Conservation (phyloP, 441 rosid genomes). For the Metrosideros polymorpha region DNA sequence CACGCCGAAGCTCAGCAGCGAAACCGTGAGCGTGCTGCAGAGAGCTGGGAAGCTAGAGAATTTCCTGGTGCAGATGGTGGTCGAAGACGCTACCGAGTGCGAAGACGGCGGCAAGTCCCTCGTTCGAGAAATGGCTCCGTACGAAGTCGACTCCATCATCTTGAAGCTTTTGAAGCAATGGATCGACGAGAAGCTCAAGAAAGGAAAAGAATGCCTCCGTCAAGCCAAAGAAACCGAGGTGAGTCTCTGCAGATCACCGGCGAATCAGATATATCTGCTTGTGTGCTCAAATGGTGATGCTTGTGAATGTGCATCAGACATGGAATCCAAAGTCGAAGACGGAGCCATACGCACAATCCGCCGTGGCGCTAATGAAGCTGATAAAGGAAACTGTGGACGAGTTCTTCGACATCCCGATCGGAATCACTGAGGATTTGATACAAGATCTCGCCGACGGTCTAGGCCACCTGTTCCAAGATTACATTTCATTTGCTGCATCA, state of each 20-base stretch:
- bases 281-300: not conserved
- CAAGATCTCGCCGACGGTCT: constrained; percentile 66
- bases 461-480: constrained; percentile 59
- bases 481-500: constrained; percentile 55
- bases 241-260: not conserved
- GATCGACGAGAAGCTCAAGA: constrained; percentile 56
- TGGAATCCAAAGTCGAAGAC: constrained; percentile 95
- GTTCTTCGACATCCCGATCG: constrained; percentile 74
- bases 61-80: constrained; percentile 83
- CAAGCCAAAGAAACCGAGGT: constrained; percentile 82
- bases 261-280: not conserved
- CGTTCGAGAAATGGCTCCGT: constrained; percentile 81
- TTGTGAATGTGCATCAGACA: constrained; percentile 33
- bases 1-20: constrained; percentile 28
- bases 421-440: constrained; percentile 63
- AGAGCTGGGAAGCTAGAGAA: constrained; percentile 84
- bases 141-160: constrained; percentile 76
- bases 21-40: constrained; percentile 56
- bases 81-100: constrained; percentile 72
- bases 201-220: constrained; percentile 38
- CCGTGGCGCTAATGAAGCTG: constrained; percentile 54
- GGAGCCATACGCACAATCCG: constrained; percentile 77
- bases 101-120: constrained; percentile 85
- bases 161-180: constrained; percentile 51
- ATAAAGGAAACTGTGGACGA: constrained; percentile 61